Base-by-base conservation (phyloP, 73 alveolate genomes). In the Paramecium tetraurelia region DNA sequence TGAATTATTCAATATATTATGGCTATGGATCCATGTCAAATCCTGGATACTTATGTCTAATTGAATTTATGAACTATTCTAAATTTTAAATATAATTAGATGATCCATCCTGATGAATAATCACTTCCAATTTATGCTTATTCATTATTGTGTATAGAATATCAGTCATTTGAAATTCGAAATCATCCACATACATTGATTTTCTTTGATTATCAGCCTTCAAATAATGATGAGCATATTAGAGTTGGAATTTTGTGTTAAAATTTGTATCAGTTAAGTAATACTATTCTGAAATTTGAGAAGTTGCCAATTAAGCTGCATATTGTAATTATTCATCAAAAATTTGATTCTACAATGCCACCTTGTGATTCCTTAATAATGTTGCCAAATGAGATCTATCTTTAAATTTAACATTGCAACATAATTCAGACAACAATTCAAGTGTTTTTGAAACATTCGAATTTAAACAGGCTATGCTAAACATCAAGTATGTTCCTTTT, bases 391-490 rank as follows among this genome's bases (percentile, higher is more conserved):
- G 84, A 16, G 63, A 59, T 59, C 59, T 86, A 86, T 86, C 93
- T 14, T 63, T 86, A 29, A 86, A 63, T 41, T 35, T 63, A 20
- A 63, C 38, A 50, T 72, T 86, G 38, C 92, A 83, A 14, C 63
- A 86, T 21, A 97, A 57, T 76, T 97, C 98, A 22, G 94, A n/a
- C 14, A 97, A 58, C 50, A 92, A 86, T 9, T 95, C 96, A 38
- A 96, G 92, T 24, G 98, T 97, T 57, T 96, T 88, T 40, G 92
- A 97, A n/a, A 89, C 85, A 59, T 97, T 93, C 85, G 94, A 38
- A 70, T 96, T 96, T 9, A 97, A 89, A 77, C 96, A 96, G 8
- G 96, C 98, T 59, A 96, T 83, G 12, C 85, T 46, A n/a, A 95
- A 43, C 53, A 92, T 85, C 50, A 92, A 35, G 57, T 93, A 85